Base-by-base conservation (phyloP, 345 rosid species). In the Sonneratia caseolaris region DNA sequence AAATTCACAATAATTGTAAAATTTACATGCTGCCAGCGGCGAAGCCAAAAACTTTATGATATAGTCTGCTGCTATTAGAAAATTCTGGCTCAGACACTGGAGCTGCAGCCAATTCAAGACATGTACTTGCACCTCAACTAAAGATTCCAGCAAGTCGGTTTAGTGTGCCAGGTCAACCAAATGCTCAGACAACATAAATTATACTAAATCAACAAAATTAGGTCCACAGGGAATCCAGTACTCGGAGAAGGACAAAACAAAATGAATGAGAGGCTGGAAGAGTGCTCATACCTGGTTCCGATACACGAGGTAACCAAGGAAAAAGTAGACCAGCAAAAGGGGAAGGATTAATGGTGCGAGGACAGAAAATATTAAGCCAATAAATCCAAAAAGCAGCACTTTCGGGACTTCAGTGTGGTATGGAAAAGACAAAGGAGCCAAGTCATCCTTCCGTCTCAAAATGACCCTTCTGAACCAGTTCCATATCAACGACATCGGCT, bases 371-470 rank as follows among this genome's bases (percentile, higher is more conserved):
- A 87, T 88, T 85, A 91, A 94, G 83, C 98, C 98, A 36, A 94
- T 66, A 70, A 89, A 88, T 57, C 95, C 91, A 79, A 91, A 90
- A 59, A 94, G 76, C 71, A 94, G 91, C 64, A 90, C 79, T 77
- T 88, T 79, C 15, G 98, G 97, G 71, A 91, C 59, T 85, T 94
- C 98, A 2, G 93, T 91, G 68, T 94, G 97, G 76, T 86, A 85
- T 22, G 97, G 97, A 71, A 94, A 94, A 75, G 89, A 71, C 68
- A 79, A 61, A 37, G 82, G 76, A 21, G 82, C 71, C 22, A 86
- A 69, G 61, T 91, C 88, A 61, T 85, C 84, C 64, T 76, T 57
- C 53, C 59, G 79, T 79, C 84, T 78, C 27, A 81, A 65, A 36
- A 91, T 65, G 68, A 76, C 71, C 76, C 83, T 90, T 74, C 65